Base-by-base conservation (phyloP, 371 early-diverging fungal genomes). In the Apophysomyces trapeziformis region DNA sequence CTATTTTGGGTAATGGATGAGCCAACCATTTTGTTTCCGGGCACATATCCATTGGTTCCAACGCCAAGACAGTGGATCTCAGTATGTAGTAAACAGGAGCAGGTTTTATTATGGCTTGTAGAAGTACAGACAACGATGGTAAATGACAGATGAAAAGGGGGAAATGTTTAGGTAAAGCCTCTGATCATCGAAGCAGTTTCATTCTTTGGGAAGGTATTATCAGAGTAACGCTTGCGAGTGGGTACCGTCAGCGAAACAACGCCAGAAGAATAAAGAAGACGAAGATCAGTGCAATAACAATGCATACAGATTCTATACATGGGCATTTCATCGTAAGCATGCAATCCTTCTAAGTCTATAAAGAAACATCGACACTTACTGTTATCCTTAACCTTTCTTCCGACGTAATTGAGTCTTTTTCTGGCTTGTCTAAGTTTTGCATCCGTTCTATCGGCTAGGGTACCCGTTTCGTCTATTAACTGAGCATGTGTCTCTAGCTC, bases 401-500 rank as follows among this genome's bases (percentile, higher is more conserved):
- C 72, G 6, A 79, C 79, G 60, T 79, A 69, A 41, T 79, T 68
- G 8, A 79, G 68, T 41, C 81, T 80, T 44, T 81, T 83, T 58
- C 78, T 79, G 7, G 91, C 92, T 39, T 68, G 77, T 59, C 78
- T 76, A 61, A 93, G 70, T 58, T 88, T 70, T 35, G 72, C 70
- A 45, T 80, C 85, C 6, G 92, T 90, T 0, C 73, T 68, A 70
- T 92, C 92, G 4, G 91, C 88, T 60, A 85, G 77, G 11, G 68
- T 78, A 21, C 89, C 91, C 1, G 92, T 91, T 16, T 92, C 90
- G 41, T 91, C 90, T 73, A 94, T 78, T 61, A 93, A 61, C n/a
- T 88, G 87, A 21, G 88, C 83, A 69, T 94, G 94, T 12, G 81
- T 70, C 38, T 92, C 90, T 63, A 94, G 72, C 67, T 94, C 94